Evolutionary conservation across 495 filamentous ascomycete species (phyloP), one percentile per base, ranked within the genome.

Genomic region (Xylaria telfairii): DNA sequence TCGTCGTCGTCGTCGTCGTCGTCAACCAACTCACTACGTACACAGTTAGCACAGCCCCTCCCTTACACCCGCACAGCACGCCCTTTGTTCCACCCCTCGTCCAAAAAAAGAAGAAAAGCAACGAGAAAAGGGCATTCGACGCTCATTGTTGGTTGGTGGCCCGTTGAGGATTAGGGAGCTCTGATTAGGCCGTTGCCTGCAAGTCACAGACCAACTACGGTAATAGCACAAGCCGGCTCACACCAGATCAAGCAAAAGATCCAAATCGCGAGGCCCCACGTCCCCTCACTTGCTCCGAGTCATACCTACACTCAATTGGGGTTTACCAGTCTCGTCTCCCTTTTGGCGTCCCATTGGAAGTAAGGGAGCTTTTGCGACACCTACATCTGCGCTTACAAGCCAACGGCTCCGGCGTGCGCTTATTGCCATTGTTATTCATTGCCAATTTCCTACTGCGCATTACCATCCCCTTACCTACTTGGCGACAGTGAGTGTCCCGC

Each of bases 211-310:
- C 56, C 56, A 59, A 59, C 56, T 59, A 39, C 56, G 30, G 56
- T 9, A 37, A 37, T 59, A 26, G 30, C 37, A 21, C 19, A 59
- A 12, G 30, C 64, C 47, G 51, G 44, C 30, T 24, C 61, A 65
- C 26, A 26, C 34, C 37, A 47, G 51, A 68, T 26, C 41, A 30
- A 30, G 56, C 30, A 21, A 34, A 28, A 49, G 54, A 54, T 49
- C 67, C 67, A 69, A 34, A 57, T 30, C 30, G 54, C 39, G 12
- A 32, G 56, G 67, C 56, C 67, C 67, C 67, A 69, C 67, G 67
- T 62, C 67, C 67, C 66, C 67, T 69, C 67, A 69, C 34, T 24
- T 26, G 15, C 66, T 24, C 39, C 53, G 44, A 68, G 26, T 47
- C 39, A 46, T 65, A 26, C 15, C 37, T 39, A 19, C 41, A 21